Percentiles rank a stretch among this genome's conserved stretches.
These are phyloP conservation scores for Digitaria exilis DNA, from an alignment of 202 grass and related monocot genomes.

Conservation along the genomic window DNA sequence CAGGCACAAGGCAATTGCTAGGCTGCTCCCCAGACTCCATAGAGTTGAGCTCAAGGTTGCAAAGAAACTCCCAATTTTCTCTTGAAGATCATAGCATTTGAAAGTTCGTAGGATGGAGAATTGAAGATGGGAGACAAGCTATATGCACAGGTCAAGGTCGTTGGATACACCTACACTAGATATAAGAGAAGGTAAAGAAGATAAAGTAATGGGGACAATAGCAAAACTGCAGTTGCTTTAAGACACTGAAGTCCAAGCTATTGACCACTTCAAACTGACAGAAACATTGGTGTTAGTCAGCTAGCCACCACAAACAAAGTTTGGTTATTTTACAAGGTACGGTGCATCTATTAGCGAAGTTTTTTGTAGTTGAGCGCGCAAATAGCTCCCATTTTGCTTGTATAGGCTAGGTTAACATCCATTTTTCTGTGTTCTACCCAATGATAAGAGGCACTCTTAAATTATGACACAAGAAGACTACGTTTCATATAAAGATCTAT, in stretches of 20 bases:
- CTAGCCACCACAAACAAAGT: background rate
- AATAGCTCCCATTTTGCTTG: background rate
- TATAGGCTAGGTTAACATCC: background rate
- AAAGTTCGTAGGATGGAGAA: background rate
- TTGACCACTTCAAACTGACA: background rate
- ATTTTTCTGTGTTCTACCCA: background rate
- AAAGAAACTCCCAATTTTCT: background rate
- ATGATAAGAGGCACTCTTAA: background rate
- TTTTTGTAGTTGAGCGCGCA: background rate
- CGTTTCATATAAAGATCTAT: background rate
- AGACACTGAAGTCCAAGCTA: background rate
- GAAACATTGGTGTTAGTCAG: background rate
- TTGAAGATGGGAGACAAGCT: background rate
- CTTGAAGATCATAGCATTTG: conserved; percentile 17
- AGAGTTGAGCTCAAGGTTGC: conserved; percentile 6
- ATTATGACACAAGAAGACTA: background rate
- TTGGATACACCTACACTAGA: conserved; percentile 24
- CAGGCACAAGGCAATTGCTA: background rate
- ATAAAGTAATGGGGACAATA: background rate
- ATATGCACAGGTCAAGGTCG: background rate
- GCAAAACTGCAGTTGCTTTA: background rate
- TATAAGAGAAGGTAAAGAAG: background rate
- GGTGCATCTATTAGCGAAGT: background rate
- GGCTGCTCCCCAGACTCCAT: conserved; percentile 23
- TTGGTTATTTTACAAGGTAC: background rate